These are phyloP conservation scores for Exophiala bonariae DNA, from an alignment of 2,329 filamentous ascomycete species.

Conservation along the genomic window DNA sequence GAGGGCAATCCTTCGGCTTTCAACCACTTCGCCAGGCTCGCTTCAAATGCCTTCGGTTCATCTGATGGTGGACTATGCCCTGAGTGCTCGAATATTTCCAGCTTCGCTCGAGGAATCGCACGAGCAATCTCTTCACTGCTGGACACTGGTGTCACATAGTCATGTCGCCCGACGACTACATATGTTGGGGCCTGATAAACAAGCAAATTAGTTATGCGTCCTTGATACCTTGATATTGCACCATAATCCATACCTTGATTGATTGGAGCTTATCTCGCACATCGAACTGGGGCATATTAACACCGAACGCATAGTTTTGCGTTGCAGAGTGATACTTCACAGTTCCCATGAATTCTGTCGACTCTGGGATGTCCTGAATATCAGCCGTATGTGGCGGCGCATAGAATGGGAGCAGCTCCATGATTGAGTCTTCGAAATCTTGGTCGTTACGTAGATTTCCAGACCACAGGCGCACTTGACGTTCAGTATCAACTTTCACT, in stretches of 20 bases:
- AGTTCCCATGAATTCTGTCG: neutral
- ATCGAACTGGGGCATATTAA: slow-evolving; percentile 15
- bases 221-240: neutral
- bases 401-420: slow-evolving; percentile 10
- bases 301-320: slow-evolving; percentile 14
- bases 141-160: slow-evolving; percentile 11
- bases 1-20: slow-evolving; percentile 4
- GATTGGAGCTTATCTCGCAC: slow-evolving; percentile 9
- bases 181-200: slow-evolving; percentile 8
- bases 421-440: slow-evolving; percentile 6
- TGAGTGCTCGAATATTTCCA: slow-evolving; percentile 17
- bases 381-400: neutral
- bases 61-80: slow-evolving; percentile 14
- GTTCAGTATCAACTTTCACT: slow-evolving; percentile 10
- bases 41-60: slow-evolving; percentile 13
- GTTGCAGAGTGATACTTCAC: slow-evolving; percentile 8
- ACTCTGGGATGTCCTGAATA: neutral
- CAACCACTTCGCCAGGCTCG: slow-evolving; percentile 7
- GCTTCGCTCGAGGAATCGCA: slow-evolving; percentile 2
- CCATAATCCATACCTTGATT: slow-evolving; percentile 7
- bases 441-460: slow-evolving; percentile 10
- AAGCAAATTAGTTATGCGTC: neutral
- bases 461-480: slow-evolving; percentile 17
- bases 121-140: slow-evolving; percentile 7
- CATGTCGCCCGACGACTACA: slow-evolving; percentile 14